These are phyloP conservation scores for Teratosphaeria zuluensis DNA, from an alignment of 2,329 filamentous ascomycete genomes.

Conservation along the genomic window DNA sequence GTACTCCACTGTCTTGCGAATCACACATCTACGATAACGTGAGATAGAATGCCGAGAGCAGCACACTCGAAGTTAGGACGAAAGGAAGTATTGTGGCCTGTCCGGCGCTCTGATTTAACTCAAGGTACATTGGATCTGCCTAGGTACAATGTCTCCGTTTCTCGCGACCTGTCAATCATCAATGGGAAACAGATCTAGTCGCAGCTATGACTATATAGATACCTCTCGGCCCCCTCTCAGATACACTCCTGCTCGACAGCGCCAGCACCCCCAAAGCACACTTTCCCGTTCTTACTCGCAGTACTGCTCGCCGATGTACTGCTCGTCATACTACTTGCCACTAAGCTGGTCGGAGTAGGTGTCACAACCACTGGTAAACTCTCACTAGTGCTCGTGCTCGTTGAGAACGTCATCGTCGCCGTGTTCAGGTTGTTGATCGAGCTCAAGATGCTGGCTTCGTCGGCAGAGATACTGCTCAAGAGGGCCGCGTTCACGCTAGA, in stretches of 20 bases:
- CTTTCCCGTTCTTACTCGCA: background rate
- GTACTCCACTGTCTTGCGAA: no score
- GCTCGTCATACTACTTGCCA: background rate
- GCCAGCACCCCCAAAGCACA: constrained; percentile 3
- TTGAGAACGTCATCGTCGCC: background rate
- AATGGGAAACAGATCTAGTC: no score
- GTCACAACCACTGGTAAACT: background rate
- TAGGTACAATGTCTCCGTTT: no score
- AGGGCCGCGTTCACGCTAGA: background rate
- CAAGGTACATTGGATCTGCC: no score
- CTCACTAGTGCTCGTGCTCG: background rate
- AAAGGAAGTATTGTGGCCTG: no score
- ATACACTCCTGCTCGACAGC: constrained; percentile 4
- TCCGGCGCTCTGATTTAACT: no score
- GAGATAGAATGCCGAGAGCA: no score
- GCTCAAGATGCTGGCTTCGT: background rate
- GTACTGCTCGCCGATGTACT: background rate
- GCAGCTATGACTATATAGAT: no score
- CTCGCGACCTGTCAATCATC: background rate
- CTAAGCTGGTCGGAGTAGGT: background rate
- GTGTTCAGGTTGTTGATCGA: background rate
- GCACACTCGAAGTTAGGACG: no score
- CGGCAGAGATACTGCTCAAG: background rate
- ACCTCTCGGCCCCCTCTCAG: background rate
- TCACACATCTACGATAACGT: no score